Percentiles rank a stretch among this genome's conserved stretches.
phyloP scores from a whole-genome alignment of 345 rosid genomes.

The Psidium guajava region DNA sequence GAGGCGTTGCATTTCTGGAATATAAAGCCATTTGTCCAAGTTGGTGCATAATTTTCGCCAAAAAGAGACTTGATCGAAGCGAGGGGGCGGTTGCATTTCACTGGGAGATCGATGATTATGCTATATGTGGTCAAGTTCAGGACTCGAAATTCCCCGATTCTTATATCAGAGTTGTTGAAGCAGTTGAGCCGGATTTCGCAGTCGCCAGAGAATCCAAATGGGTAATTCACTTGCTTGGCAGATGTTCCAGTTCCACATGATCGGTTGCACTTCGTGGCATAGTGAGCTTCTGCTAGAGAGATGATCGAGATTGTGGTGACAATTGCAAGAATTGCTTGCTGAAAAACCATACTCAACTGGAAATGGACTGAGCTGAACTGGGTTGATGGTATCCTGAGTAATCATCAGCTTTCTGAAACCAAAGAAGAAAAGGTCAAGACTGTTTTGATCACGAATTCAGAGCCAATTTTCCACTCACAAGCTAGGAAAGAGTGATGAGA shows the following conservation, averaged over 20 bases:
- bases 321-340: not conserved
- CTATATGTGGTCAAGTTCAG: slow-evolving; percentile 34
- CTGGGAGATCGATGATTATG: slow-evolving; percentile 29
- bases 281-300: slow-evolving; percentile 1
- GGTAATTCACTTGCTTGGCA: slow-evolving; percentile 23
- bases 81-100: slow-evolving; percentile 30
- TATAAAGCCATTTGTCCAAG: slow-evolving; percentile 37
- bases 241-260: slow-evolving; percentile 24
- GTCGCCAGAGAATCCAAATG: slow-evolving; percentile 56
- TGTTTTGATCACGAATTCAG: not conserved
- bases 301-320: not conserved
- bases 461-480: not conserved
- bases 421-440: not conserved
- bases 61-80: slow-evolving; percentile 18
- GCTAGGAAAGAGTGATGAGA: not conserved
- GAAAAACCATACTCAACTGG: slow-evolving; percentile 10
- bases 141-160: slow-evolving; percentile 36
- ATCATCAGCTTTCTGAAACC: slow-evolving; percentile 12
- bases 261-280: slow-evolving; percentile 17
- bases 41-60: slow-evolving; percentile 21
- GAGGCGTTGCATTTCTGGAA: slow-evolving; percentile 26
- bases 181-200: slow-evolving; percentile 46
- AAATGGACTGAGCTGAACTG: not conserved
- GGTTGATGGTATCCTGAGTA: not conserved
- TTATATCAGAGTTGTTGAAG: not conserved